Evolutionary conservation across 495 filamentous ascomycete species (phyloP).

Genomic region (Penicillium macrosclerotiorum): DNA sequence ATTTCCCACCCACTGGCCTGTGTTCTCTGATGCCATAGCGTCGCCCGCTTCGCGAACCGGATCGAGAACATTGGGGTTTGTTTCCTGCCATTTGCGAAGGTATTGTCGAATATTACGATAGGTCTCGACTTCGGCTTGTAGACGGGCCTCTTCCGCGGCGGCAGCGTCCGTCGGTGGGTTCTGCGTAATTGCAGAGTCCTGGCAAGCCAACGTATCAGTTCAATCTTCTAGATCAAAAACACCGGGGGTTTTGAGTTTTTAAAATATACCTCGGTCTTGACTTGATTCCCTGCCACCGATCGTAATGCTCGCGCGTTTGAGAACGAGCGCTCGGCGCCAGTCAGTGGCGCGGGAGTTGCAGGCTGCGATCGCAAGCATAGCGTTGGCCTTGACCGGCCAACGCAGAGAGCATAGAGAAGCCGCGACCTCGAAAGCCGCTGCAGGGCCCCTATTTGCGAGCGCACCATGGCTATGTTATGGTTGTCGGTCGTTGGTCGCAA

Average conservation of each 20-base stretch:
- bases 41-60: conserved; percentile 31
- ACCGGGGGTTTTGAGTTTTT: no score
- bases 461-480: conserved; percentile 26
- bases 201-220: not conserved
- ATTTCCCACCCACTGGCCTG: conserved; percentile 23
- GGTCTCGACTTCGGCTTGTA: conserved; percentile 35
- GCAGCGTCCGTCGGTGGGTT: conserved; percentile 10
- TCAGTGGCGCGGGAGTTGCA: not conserved
- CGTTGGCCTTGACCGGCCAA: conserved; percentile 2
- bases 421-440: conserved; percentile 15
- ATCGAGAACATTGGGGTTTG: conserved; percentile 31
- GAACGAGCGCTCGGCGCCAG: conserved; percentile 6
- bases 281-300: not conserved
- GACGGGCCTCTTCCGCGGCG: conserved; percentile 24
- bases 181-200: conserved; percentile 1
- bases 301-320: conserved; percentile 12
- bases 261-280: conserved; percentile 13
- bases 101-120: conserved; percentile 48
- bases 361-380: not conserved
- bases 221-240: no score
- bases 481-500: conserved; percentile 6
- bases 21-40: conserved; percentile 5
- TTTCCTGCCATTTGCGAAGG: conserved; percentile 52
- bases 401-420: conserved; percentile 3
- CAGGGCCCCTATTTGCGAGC: conserved; percentile 22